phyloP scores from a whole-genome alignment of 805 yeast genomes.

The Starmera quercuum region DNA sequence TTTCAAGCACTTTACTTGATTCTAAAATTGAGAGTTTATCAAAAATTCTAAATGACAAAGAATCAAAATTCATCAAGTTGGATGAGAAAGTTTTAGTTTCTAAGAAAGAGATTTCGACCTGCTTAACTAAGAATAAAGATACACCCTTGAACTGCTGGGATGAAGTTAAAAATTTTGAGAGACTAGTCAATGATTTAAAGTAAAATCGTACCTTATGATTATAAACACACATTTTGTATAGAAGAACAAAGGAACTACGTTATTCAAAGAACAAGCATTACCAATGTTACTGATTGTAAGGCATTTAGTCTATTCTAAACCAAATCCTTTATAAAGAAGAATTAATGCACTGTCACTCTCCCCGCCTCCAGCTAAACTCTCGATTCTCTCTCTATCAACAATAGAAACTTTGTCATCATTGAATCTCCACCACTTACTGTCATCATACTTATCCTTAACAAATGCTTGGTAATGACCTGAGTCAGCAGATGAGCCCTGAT shows the following conservation, averaged over 20 bases:
- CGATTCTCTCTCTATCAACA: conserved; percentile 78
- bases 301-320: conserved; percentile 31
- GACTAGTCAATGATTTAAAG: conserved; percentile 42
- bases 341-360: conserved; percentile 95
- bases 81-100: conserved; percentile 35
- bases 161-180: conserved; percentile 63
- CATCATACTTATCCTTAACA: conserved; percentile 65
- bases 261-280: conserved; percentile 1
- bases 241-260: conserved; percentile 1
- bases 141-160: conserved; percentile 78
- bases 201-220: neutral
- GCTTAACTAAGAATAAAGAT: conserved; percentile 54
- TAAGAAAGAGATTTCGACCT: conserved; percentile 43
- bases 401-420: conserved; percentile 83
- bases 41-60: conserved; percentile 27
- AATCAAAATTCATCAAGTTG: conserved; percentile 24
- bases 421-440: conserved; percentile 87
- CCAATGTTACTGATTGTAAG: neutral
- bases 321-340: conserved; percentile 77
- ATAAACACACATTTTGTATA: neutral
- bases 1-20: conserved; percentile 25
- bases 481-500: conserved; percentile 92
- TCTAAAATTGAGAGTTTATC: conserved; percentile 36
- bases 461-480: conserved; percentile 96
- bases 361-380: conserved; percentile 91